phyloP scores from a whole-genome alignment of 108 stramenopile genomes.

The Schizochytrium sp. region DNA sequence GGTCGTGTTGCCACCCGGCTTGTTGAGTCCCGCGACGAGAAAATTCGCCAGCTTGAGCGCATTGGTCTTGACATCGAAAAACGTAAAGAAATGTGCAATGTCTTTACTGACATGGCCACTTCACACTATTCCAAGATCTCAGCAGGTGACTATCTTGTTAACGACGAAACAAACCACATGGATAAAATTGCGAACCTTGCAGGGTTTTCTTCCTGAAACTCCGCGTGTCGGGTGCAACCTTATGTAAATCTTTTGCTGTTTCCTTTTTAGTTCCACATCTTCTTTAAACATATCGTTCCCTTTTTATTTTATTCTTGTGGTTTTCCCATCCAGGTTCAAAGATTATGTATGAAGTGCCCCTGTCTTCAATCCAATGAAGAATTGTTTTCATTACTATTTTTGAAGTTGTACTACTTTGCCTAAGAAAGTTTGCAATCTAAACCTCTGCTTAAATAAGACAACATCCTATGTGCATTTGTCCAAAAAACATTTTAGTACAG shows the following conservation, averaged over 20 bases:
- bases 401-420: too few relatives aligned
- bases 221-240: conserved; percentile 9
- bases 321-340: background rate
- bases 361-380: too few relatives aligned
- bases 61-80: conserved; percentile 40
- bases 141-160: background rate
- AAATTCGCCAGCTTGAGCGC: conserved; percentile 33
- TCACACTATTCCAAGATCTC: background rate
- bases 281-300: background rate
- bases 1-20: conserved; percentile 41
- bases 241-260: background rate
- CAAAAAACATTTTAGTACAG: too few relatives aligned
- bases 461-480: too few relatives aligned
- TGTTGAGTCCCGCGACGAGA: conserved; percentile 41
- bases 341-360: background rate
- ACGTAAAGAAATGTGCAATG: conserved; percentile 35
- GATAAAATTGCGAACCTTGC: conserved; percentile 23
- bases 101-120: conserved; percentile 46
- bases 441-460: too few relatives aligned
- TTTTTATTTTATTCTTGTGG: background rate
- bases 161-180: conserved; percentile 6
- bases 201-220: background rate
- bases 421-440: too few relatives aligned
- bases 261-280: background rate
- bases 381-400: too few relatives aligned